Conservation (phyloP, 2,329 filamentous ascomycete species). For the Claviceps sp. region DNA sequence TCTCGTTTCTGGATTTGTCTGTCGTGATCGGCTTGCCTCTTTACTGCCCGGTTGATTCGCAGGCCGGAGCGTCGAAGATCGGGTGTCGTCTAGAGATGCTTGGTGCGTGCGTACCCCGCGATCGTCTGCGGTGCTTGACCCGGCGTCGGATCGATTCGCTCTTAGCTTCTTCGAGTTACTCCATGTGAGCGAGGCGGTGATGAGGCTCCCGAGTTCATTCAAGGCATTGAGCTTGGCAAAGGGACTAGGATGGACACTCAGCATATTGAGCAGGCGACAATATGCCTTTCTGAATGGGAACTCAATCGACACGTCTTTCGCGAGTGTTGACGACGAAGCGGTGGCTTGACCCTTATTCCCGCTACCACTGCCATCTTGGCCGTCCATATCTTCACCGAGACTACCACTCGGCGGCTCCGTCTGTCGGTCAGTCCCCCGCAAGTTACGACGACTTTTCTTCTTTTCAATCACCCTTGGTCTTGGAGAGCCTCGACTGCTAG, state of each 20-base stretch:
- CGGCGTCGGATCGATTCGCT: conserved; percentile 24
- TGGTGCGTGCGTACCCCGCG: conserved; percentile 22
- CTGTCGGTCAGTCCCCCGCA: conserved; percentile 33
- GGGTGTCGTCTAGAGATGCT: conserved; percentile 47
- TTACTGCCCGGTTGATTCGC: conserved; percentile 14
- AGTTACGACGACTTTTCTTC: conserved; percentile 55
- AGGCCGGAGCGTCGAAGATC: conserved; percentile 36
- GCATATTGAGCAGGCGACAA: conserved; percentile 65
- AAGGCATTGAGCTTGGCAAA: conserved; percentile 73
- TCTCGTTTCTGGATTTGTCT: conserved; percentile 34
- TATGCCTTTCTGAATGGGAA: conserved; percentile 79
- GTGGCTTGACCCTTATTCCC: background rate
- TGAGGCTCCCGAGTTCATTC: conserved; percentile 70
- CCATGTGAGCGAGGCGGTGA: conserved; percentile 52
- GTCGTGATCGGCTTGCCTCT: conserved; percentile 20
- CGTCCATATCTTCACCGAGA: conserved; percentile 26
- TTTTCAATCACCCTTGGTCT: conserved; percentile 45
- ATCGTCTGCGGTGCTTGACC: conserved; percentile 20
- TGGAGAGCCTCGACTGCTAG: conserved; percentile 26
- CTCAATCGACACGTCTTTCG: conserved; percentile 22
- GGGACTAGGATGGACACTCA: conserved; percentile 81
- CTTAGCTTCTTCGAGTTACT: conserved; percentile 20
- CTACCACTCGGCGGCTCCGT: conserved; percentile 25
- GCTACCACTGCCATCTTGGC: conserved; percentile 8
- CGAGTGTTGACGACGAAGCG: background rate